Base-by-base conservation (phyloP, 1,139 yeast species). In the Saccharomyces hybrid region DNA sequence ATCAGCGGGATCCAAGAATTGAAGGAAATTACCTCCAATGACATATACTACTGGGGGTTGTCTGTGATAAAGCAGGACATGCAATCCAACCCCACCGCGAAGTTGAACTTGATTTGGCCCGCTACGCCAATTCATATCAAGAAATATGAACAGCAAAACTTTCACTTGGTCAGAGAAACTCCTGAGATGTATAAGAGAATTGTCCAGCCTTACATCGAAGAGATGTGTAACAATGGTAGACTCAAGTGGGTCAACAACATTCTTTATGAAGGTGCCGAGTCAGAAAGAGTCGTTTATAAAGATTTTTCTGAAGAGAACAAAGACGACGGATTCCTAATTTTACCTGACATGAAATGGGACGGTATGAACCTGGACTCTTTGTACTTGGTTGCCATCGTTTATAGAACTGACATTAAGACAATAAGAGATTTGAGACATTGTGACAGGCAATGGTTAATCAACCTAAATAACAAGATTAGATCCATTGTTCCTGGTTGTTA, bases 271-370 rank as follows among this genome's bases (percentile, higher is more conserved):
- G 96, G 93, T 1, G 88, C 85, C 42, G 99, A 95, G 69, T 78
- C 88, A 1, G 97, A 90, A 50, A 73, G 89, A 21, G 82, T 93
- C 28, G 76, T 66, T 24, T 68, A 64, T 54, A 65, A 64, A 51
- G 69, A 68, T 49, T 65, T 61, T 42, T 55, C 56, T 7, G 67
- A 61, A 24, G 62, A 58, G 3, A 84, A 87, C 58, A 73, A 75
- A 1, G 61, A 66, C 0, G 70, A 70, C 42, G 93, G 90, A 16
- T 83, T 81, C 64, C 79, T 86, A 3, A 69, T 86, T 49, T 72
- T 84, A 46, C 91, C 90, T 0, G 93, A 84, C 67, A 88, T 89
- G 93, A 91, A 93, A 70, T 93, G 99, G 99, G 97, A 93, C 68
- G 83, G 88, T 9, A 71, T 78, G 51, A 82, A 82, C 49, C 59